Conservation (phyloP, 495 filamentous ascomycete species). For the Usnea hakonensis region DNA sequence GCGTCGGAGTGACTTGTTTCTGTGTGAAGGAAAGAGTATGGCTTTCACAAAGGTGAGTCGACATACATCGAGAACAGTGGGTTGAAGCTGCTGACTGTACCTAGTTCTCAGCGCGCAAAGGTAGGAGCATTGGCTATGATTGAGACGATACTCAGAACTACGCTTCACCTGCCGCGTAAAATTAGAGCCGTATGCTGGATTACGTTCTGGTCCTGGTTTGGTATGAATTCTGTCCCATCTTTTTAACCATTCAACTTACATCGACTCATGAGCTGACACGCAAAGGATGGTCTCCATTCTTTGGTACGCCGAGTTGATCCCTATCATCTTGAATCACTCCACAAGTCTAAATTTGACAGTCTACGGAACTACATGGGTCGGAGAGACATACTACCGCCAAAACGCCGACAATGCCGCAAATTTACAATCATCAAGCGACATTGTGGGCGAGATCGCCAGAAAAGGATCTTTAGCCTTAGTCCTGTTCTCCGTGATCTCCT, state of each 20-base stretch:
- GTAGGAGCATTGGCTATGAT: constrained; percentile 40
- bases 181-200: constrained; percentile 87
- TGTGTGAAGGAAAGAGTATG: constrained; percentile 76
- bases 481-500: constrained; percentile 61
- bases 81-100: background rate
- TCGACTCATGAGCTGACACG: background rate
- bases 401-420: constrained; percentile 52
- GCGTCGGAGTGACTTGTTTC: constrained; percentile 67
- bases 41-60: constrained; percentile 54
- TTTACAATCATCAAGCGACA: constrained; percentile 37
- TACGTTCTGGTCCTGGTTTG: constrained; percentile 93
- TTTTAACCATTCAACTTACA: too few species aligned
- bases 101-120: background rate
- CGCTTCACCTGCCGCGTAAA: constrained; percentile 66
- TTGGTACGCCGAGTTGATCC: constrained; percentile 25
- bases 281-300: constrained; percentile 60
- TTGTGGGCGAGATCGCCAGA: constrained; percentile 64
- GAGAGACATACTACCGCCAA: constrained; percentile 87
- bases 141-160: constrained; percentile 46
- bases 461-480: constrained; percentile 62
- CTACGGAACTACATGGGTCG: constrained; percentile 94
- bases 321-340: background rate
- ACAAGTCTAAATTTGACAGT: constrained; percentile 32
- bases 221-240: constrained; percentile 21
- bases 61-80: background rate